Base-by-base conservation (phyloP, 805 yeast genomes). In the Sungouiozyma ichnusensis region DNA sequence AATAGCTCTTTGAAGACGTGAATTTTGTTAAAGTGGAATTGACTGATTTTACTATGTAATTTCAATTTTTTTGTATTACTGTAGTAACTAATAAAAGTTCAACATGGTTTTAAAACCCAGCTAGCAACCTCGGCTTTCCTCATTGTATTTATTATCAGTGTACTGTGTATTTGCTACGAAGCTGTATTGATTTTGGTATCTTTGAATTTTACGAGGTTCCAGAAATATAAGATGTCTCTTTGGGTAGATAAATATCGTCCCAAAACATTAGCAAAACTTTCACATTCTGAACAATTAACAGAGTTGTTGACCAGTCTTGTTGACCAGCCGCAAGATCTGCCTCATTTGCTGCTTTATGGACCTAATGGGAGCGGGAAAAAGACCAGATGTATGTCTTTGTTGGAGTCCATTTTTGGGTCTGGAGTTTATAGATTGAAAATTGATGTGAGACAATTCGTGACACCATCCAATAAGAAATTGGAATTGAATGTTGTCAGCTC, bases 171-270 rank as follows among this genome's bases (percentile, higher is more conserved):
- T n/a, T n/a, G n/a, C n/a, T n/a, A n/a, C n/a, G n/a, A n/a, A n/a
- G n/a, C n/a, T n/a, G n/a, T n/a, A n/a, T n/a, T n/a, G n/a, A n/a
- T n/a, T n/a, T n/a, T n/a, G n/a, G n/a, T n/a, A n/a, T n/a, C n/a
- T n/a, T n/a, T n/a, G n/a, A n/a, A n/a, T n/a, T n/a, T n/a, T n/a
- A n/a, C n/a, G n/a, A n/a, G n/a, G n/a, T n/a, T n/a, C n/a, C n/a
- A n/a, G n/a, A n/a, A n/a, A n/a, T n/a, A 16, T 17, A 42, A 14
- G 2, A 88, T 88, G 96, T 82, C 96, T 5, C 73, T 92, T 60
- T 92, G 98, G 98, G 95, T 94, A 6, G 97, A 92, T 62, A 86
- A 87, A 51, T 79, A 87, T 62, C 74, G 97, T 50, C 98, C 98
- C 6, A 75, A 68, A 46, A 66, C 69, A 1, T 68, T 92, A 39